Percentiles rank a stretch among this genome's conserved stretches.
Evolutionary conservation across 192 early-diverging fungal genomes (phyloP).

Genomic region (Powellomyces hirtus): DNA sequence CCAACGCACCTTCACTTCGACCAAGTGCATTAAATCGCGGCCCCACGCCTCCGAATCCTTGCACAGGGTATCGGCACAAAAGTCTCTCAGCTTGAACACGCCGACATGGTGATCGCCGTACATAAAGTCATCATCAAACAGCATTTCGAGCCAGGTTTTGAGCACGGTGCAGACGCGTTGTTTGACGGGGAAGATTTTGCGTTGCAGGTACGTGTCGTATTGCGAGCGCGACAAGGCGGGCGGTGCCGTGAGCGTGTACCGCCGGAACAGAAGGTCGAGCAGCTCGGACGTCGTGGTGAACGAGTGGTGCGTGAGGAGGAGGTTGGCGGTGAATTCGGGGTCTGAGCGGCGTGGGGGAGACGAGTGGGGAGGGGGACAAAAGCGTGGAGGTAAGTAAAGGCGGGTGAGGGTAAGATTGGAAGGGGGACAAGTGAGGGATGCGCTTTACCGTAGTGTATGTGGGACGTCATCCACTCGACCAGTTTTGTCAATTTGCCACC

Average conservation of each 20-base stretch:
- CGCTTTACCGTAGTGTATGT: slow-evolving; percentile 30
- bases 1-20: slow-evolving; percentile 29
- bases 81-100: slow-evolving; percentile 45
- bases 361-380: too few relatives aligned
- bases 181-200: slow-evolving; percentile 43
- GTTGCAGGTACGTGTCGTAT: slow-evolving; percentile 43
- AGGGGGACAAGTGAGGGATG: neutral
- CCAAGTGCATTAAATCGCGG: slow-evolving; percentile 28
- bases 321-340: slow-evolving; percentile 31
- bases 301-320: slow-evolving; percentile 59
- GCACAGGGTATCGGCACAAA: slow-evolving; percentile 37
- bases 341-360: too few relatives aligned
- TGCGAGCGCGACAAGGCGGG: slow-evolving; percentile 36
- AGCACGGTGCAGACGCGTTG: slow-evolving; percentile 39
- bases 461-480: slow-evolving; percentile 43
- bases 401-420: too few relatives aligned
- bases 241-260: slow-evolving; percentile 48
- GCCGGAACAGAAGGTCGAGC: slow-evolving; percentile 36
- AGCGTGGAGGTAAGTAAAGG: too few relatives aligned
- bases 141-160: slow-evolving; percentile 40
- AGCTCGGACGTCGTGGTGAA: slow-evolving; percentile 52
- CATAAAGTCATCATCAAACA: slow-evolving; percentile 55
- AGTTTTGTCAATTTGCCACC: slow-evolving; percentile 47
- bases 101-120: slow-evolving; percentile 33
- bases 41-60: slow-evolving; percentile 43